A percentile compares a stretch with the other conserved stretches of the same genome.
These are phyloP conservation scores for Emergomyces orientalis DNA, from an alignment of 2,329 filamentous ascomycete species.

Conservation along the genomic window DNA sequence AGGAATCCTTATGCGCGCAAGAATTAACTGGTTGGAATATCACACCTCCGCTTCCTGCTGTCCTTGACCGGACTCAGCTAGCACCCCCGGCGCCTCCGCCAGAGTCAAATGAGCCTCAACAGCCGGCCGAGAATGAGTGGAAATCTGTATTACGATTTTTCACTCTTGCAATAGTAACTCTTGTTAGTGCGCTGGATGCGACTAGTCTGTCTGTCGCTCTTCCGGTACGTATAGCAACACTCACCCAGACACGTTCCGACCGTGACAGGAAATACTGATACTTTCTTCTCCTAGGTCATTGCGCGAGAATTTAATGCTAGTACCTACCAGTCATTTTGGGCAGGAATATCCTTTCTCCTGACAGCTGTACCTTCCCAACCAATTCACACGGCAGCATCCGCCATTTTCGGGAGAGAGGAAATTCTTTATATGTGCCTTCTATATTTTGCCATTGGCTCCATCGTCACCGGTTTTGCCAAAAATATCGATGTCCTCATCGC, in stretches of 20 bases:
- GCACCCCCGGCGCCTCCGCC: neutral
- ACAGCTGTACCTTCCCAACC: conserved; percentile 34
- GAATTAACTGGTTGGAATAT: neutral
- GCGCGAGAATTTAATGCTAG: conserved; percentile 39
- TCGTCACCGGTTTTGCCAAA: conserved; percentile 33
- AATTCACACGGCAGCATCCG: conserved; percentile 41
- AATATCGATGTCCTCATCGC: conserved; percentile 38
- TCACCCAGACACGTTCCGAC: neutral
- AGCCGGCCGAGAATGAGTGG: neutral
- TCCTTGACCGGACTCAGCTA: neutral
- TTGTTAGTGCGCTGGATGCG: conserved; percentile 52
- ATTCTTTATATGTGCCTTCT: conserved; percentile 32
- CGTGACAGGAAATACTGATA: neutral
- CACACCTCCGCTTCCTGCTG: neutral
- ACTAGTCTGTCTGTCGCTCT: conserved; percentile 50
- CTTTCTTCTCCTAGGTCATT: conserved; percentile 29
- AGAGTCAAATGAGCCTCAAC: neutral
- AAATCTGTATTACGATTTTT: conserved; percentile 39
- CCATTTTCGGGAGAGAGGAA: conserved; percentile 44
- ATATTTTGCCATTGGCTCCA: conserved; percentile 37
- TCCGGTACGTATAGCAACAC: conserved; percentile 18
- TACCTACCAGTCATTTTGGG: conserved; percentile 53
- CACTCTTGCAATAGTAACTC: conserved; percentile 41
- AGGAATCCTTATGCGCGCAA: neutral
- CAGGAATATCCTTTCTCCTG: conserved; percentile 50